Base-by-base conservation (phyloP, 169 alveolate genomes). In the Plasmodium gallinaceum region DNA sequence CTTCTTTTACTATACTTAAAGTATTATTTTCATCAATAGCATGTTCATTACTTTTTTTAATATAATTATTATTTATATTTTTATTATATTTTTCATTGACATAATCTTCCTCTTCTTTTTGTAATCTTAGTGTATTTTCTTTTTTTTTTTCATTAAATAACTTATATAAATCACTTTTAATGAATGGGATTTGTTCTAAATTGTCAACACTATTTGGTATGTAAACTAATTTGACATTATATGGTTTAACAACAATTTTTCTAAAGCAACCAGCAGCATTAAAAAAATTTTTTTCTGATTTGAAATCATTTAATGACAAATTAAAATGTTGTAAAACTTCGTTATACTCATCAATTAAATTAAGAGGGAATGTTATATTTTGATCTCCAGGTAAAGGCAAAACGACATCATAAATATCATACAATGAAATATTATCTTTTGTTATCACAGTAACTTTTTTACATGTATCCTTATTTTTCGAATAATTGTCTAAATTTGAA, bases 371-470 rank as follows among this genome's bases (percentile, higher is more conserved):
- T 52, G 86, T 26, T 6, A 92, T 90, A 73, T 89, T 93, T 37
- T 70, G 51, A 85, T 96, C 97, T 0, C 99, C 99, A 7, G 98
- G 98, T 16, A 97, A 91, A 7, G 99, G 98, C 57, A 97, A 89
- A 24, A 97, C 98, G 20, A 97, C 97, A 92, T 97, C 98, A 37
- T 95, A 88, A 7, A 97, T 92, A 18, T 93, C 87, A 83, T 93
- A 97, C 69, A 92, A 75, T 16, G 88, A 72, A 46, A 95, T 89
- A 65, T 97, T 98, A 2, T 93, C 96, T 71, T 93, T 94, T 69
- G 95, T 91, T 45, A 93, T 93, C 42, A 93, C 64, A 51, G 92
- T 92, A 54, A 92, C 71, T 64, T 93, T 93, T 18, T 37, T 16
- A n/a, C 57, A 16, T 45, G 7, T 42, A 16, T 91, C 93, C 32